Conservation (phyloP, 306 rosid genomes). For the Nissolia schottii region DNA sequence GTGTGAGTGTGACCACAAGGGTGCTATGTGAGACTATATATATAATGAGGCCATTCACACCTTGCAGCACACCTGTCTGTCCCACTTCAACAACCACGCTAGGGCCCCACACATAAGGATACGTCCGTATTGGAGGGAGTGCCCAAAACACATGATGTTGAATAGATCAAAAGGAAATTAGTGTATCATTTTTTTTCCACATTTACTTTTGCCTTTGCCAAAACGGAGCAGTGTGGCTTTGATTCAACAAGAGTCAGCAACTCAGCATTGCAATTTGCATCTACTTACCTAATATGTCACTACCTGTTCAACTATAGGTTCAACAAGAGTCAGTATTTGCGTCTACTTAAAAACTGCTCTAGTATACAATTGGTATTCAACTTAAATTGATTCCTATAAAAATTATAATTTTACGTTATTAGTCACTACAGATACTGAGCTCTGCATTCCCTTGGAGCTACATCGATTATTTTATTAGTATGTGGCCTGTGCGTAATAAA, state of each 20-base stretch:
- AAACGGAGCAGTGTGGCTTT: not conserved
- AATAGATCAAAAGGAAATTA: not conserved
- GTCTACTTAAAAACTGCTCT: not conserved
- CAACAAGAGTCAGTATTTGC: not conserved
- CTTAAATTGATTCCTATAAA: not conserved
- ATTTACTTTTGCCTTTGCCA: too few species aligned
- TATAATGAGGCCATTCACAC: not conserved
- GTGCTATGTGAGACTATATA: not conserved
- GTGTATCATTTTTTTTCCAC: not conserved
- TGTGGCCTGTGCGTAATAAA: not conserved
- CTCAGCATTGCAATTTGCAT: too few species aligned
- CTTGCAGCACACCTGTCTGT: not conserved
- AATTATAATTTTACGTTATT: not conserved
- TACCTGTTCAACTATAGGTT: not conserved
- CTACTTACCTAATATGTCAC: not conserved
- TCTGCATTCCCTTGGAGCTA: not conserved
- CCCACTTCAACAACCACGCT: conserved; percentile 1
- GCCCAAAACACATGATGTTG: not conserved
- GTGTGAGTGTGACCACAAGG: not conserved
- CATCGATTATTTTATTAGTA: not conserved
- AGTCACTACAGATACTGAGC: not conserved
- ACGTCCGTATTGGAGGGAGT: not conserved
- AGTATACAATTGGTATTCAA: not conserved
- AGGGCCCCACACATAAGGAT: not conserved
- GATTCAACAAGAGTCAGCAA: not conserved